Base-by-base conservation (phyloP, 768 basidiomycete species). In the Termitomyces sp. region DNA sequence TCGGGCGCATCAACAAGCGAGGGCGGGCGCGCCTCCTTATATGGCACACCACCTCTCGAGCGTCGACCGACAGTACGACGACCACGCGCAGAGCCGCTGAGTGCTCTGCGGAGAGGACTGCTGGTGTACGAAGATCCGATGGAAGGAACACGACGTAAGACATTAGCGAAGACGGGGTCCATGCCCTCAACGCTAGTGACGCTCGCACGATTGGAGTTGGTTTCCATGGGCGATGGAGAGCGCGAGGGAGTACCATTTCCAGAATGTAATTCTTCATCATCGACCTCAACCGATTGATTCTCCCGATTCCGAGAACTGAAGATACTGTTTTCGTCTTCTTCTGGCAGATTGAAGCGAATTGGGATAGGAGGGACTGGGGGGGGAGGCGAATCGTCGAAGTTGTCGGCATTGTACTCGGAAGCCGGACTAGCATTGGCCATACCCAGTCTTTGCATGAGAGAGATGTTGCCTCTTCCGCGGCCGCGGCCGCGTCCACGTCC, bases 91-190 rank as follows among this genome's bases (percentile, higher is more conserved):
- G 79, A 74, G 39, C 81, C 78, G 15, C 78, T 73, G 51, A 86
- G 75, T 34, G 83, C 78, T 53, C 81, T 82, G 42, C 86, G 83
- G 16, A 88, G 74, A 45, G 88, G 87, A 64, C 85, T 87, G 18
- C 76, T 73, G 55, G 75, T 68, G 34, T 80, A 78, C 2, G 73
- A 63, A 7, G 79, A 79, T 13, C 72, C 73, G 49, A 73, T 77
- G 9, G 80, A 81, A 0, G 79, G 75, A 2, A 77, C 70, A 22
- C 86, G 85, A 55, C 82, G 82, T 46, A 93, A 82, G 15, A 92
- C 78, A 58, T 89, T 90, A 54, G 91, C 90, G 65, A 91, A 94
- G 0, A 74, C 80, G 10, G 93, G 92, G 60, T 94, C 92, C 88
- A 94, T 90, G 45, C 90, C 91, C 56, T 93, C 90, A 4, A 91